Percentiles rank a stretch among this genome's conserved stretches.
These are phyloP conservation scores for Termitomyces sp. DNA, from an alignment of 768 basidiomycete genomes.

Conservation along the genomic window DNA sequence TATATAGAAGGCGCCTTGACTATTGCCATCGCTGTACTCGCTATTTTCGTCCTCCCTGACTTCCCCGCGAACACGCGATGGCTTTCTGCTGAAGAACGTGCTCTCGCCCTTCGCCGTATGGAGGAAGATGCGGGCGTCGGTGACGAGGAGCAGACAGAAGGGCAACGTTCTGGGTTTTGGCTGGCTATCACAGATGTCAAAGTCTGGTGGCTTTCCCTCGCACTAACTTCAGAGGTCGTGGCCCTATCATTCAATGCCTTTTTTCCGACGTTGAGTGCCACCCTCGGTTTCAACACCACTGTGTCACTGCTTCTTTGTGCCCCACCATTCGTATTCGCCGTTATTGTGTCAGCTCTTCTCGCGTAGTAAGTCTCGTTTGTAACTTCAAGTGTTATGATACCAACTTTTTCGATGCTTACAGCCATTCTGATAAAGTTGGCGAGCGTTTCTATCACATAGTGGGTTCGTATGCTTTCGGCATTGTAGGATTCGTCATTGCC, in stretches of 20 bases:
- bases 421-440: conserved; percentile 64
- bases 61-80: conserved; percentile 55
- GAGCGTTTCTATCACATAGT: conserved; percentile 71
- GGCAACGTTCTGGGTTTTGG: conserved; percentile 36
- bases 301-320: conserved; percentile 52
- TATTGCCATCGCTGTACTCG: conserved; percentile 37
- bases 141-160: conserved; percentile 20
- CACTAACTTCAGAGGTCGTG: conserved; percentile 35
- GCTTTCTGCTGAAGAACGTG: conserved; percentile 51
- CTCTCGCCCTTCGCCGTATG: conserved; percentile 55
- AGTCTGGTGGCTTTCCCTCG: conserved; percentile 54
- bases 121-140: conserved; percentile 44
- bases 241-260: conserved; percentile 68
- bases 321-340: conserved; percentile 62
- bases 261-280: conserved; percentile 66
- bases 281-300: conserved; percentile 61
- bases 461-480: conserved; percentile 46
- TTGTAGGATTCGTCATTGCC: conserved; percentile 64
- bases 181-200: conserved; percentile 66
- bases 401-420: conserved; percentile 15
- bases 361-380: conserved; percentile 32
- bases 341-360: conserved; percentile 45
- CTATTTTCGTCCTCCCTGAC: conserved; percentile 67
- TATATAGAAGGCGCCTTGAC: conserved; percentile 62
- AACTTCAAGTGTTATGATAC: neutral